These are phyloP conservation scores for Microbotryum lychnidis-dioicae DNA, from an alignment of 1,284 basidiomycete genomes.

Conservation along the genomic window DNA sequence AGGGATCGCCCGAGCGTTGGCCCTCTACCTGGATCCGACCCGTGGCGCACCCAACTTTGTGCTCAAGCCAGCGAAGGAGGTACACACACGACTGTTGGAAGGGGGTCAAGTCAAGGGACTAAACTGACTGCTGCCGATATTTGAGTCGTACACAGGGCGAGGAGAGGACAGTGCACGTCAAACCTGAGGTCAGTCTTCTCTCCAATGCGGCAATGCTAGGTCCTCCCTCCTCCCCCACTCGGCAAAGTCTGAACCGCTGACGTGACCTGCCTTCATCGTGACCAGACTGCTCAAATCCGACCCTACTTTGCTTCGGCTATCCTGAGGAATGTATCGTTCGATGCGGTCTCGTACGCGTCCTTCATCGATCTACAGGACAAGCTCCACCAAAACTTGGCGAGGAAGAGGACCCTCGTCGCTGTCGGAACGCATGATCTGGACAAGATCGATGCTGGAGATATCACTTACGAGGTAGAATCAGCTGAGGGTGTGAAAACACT, in stretches of 20 bases:
- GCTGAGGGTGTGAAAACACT: background rate
- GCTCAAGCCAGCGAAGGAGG: slow-evolving; percentile 24
- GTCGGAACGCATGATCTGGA: slow-evolving; percentile 98
- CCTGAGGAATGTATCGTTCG: slow-evolving; percentile 80
- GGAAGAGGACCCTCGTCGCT: slow-evolving; percentile 81
- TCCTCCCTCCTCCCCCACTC: too few relatives aligned
- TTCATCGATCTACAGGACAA: slow-evolving; percentile 99
- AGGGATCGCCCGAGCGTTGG: slow-evolving; percentile 81
- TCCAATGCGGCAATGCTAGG: too few relatives aligned
- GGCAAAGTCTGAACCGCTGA: too few relatives aligned
- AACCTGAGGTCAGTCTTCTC: slow-evolving; percentile 54
- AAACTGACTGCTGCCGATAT: background rate
- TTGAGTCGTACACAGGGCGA: background rate
- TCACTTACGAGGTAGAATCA: slow-evolving; percentile 55
- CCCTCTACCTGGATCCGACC: slow-evolving; percentile 58
- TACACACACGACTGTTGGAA: background rate
- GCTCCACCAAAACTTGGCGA: slow-evolving; percentile 90
- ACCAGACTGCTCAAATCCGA: slow-evolving; percentile 68
- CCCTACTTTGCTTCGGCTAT: slow-evolving; percentile 87
- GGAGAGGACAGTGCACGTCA: slow-evolving; percentile 55
- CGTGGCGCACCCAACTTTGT: slow-evolving; percentile 19
- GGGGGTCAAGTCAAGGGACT: background rate
- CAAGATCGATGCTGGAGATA: slow-evolving; percentile 50
- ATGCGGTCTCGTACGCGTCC: slow-evolving; percentile 78
- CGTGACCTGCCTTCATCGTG: background rate